Percentiles rank a stretch among this genome's conserved stretches.
Evolutionary conservation across 139 green algal species (phyloP).

Genomic region (Penium margaritaceum): DNA sequence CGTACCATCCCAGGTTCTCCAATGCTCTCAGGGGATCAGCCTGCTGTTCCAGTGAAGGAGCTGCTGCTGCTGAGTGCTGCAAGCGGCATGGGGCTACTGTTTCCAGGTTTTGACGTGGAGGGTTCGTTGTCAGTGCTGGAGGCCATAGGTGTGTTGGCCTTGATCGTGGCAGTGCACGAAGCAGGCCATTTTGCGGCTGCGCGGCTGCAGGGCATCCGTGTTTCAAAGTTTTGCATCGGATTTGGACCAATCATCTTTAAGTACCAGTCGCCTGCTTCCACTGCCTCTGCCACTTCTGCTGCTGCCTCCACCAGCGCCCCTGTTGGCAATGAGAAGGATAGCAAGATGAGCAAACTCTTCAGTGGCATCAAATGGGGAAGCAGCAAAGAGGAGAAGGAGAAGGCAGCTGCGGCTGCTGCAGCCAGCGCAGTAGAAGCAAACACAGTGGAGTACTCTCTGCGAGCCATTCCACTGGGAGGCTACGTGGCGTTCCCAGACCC

Average conservation of each 20-base stretch:
- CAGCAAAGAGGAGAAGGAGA: no score
- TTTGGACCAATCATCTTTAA: constrained; percentile 78
- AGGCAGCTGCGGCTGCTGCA: no score
- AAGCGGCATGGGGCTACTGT: no score
- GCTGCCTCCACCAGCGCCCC: no score
- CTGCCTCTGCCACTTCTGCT: no score
- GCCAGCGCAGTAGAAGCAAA: no score
- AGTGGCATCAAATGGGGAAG: no score
- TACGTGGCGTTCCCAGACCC: constrained; percentile 94
- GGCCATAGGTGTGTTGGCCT: constrained; percentile 70
- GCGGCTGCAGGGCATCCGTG: constrained; percentile 76
- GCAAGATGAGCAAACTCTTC: constrained; percentile 1
- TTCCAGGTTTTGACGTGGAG: constrained; percentile 55
- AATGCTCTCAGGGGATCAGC: no score
- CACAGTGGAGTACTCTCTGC: constrained; percentile 86
- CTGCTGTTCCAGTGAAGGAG: no score
- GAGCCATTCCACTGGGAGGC: constrained; percentile 83
- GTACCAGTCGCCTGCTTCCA: no score
- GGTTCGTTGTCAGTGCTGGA: constrained; percentile 57
- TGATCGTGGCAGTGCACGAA: constrained; percentile 86
- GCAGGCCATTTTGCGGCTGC: constrained; percentile 83
- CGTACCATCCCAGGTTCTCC: no score
- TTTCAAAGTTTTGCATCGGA: constrained; percentile 88
- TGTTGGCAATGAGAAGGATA: constrained; percentile 5
- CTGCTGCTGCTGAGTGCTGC: no score